Base-by-base conservation (phyloP, 2,329 filamentous ascomycete genomes). In the Thelonectria blattea region DNA sequence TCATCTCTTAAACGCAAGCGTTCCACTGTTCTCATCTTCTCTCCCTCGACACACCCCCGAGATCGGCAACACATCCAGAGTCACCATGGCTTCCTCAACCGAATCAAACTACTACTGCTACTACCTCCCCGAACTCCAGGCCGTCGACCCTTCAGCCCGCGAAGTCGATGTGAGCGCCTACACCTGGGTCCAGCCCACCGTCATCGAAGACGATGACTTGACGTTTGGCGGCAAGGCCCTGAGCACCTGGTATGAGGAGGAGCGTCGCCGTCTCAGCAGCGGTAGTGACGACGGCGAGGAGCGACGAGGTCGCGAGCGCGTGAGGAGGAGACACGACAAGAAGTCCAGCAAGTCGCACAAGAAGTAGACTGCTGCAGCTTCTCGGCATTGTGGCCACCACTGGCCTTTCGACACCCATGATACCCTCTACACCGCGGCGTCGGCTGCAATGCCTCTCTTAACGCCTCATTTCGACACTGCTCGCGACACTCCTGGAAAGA, bases 141-240 rank as follows among this genome's bases (percentile, higher is more conserved):
- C 72, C 43, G 65, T 75, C 58, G 74, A 77, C 63, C 58, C 75
- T 34, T 68, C 72, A 43, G 71, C 73, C 10, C 62, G 68, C 46
- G 73, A 78, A 64, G 67, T 76, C 61, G 76, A 78, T 57, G 64
- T 68, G 60, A 60, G 65, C 56, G 69, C 73, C 43, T 72, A 75
- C 60, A 62, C 74, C 47, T 86, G 83, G 84, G 79, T 84, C 63
- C 78, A 81, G 55, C 80, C 82, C 34, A 86, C 82, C 50, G 76
- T 84, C 61, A 87, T 87, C 67, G 84, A 87, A 57, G 85, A 87
- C 69, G 84, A 86, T 58, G 85, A 87, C 64, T 76, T 87, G 39
- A 86, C 80, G 72, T 87, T 87, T 66, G 83, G 84, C 57, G 85
- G 85, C 67, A 87, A 87, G 79, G 79, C 83, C 41, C 73, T 87